A percentile compares a stretch with the other conserved stretches of the same genome.
Conservation (phyloP, 495 filamentous ascomycete species). For the Aspergillus bridgeri region DNA sequence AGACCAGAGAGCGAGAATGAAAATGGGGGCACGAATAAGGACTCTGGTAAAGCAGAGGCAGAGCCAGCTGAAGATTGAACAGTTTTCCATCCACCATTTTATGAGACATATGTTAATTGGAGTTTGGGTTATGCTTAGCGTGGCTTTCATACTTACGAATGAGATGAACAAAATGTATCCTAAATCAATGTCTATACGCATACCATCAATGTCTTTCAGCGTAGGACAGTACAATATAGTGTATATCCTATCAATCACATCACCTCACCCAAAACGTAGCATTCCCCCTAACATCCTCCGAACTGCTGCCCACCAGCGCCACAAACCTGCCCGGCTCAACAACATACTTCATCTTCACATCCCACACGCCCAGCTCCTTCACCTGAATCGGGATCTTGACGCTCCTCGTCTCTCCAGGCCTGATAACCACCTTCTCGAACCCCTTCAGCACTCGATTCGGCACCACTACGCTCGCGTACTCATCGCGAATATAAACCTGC, state of each 20-base stretch:
- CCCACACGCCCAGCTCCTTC: conserved; percentile 54
- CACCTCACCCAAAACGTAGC: conserved; percentile 56
- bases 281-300: conserved; percentile 52
- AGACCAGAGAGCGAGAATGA: not conserved
- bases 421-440: conserved; percentile 63
- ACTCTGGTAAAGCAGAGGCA: not conserved
- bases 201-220: no score
- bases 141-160: no score
- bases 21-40: not conserved
- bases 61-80: no score
- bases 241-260: no score
- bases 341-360: conserved; percentile 61
- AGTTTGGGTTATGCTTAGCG: no score
- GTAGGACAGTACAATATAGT: no score
- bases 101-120: no score
- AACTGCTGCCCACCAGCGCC: conserved; percentile 54
- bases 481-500: conserved; percentile 62
- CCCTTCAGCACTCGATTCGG: conserved; percentile 66
- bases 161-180: no score
- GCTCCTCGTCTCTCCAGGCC: conserved; percentile 54
- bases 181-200: conserved; percentile 16
- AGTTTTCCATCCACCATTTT: no score
- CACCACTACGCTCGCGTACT: conserved; percentile 58
- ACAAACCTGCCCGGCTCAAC: conserved; percentile 65
- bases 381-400: conserved; percentile 53